phyloP scores from a whole-genome alignment of 352 stramenopile genomes.

The Phytophthora ohioensis region DNA sequence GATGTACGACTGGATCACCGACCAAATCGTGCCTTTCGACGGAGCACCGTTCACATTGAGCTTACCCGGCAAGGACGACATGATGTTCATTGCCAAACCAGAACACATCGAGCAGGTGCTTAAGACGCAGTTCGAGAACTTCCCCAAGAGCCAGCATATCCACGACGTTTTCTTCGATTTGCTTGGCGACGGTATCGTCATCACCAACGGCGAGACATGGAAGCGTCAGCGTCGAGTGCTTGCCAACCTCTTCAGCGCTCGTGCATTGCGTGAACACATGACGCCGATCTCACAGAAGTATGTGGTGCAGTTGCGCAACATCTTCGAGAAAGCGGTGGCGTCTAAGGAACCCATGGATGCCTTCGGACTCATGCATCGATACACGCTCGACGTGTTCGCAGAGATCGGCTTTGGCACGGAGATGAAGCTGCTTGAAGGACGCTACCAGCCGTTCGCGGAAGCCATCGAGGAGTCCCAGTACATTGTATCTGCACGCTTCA shows the following conservation, averaged over 20 bases:
- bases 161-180: slow-evolving; percentile 54
- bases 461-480: slow-evolving; percentile 47
- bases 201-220: slow-evolving; percentile 60
- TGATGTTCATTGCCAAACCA: slow-evolving; percentile 48
- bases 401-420: slow-evolving; percentile 52
- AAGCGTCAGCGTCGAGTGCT: slow-evolving; percentile 51
- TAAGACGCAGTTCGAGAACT: slow-evolving; percentile 64
- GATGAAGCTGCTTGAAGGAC: slow-evolving; percentile 45
- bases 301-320: slow-evolving; percentile 33
- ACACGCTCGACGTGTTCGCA: slow-evolving; percentile 53
- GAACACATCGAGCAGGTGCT: slow-evolving; percentile 48
- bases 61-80: slow-evolving; percentile 40
- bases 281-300: slow-evolving; percentile 45
- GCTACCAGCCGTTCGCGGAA: slow-evolving; percentile 38
- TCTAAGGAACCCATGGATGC: slow-evolving; percentile 35
- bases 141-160: slow-evolving; percentile 62
- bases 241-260: slow-evolving; percentile 47
- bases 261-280: slow-evolving; percentile 45
- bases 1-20: slow-evolving; percentile 63
- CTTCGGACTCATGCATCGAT: slow-evolving; percentile 43
- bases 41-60: slow-evolving; percentile 50
- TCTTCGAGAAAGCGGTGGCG: slow-evolving; percentile 36
- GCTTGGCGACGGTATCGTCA: slow-evolving; percentile 68
- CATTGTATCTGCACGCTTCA: slow-evolving; percentile 48
- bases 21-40: slow-evolving; percentile 43